Base-by-base conservation (phyloP, 176 grass and related monocot genomes). In the Hyparrhenia diplandra region DNA sequence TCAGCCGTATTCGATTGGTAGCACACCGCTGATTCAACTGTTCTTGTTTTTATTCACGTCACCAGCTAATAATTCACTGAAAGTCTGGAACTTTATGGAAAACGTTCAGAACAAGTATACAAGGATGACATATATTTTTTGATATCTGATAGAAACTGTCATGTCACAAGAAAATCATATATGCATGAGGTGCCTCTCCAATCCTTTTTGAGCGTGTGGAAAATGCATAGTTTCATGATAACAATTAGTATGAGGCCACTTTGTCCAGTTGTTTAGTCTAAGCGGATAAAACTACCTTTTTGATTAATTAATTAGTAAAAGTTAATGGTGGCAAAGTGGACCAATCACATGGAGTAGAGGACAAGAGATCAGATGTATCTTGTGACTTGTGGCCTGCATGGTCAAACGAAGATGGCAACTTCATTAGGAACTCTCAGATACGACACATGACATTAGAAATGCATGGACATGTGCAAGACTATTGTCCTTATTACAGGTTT, bases 381-480 rank as follows among this genome's bases (percentile, higher is more conserved):
- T 77, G 43, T 58, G 82, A 81, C 3, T 45, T 77, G 78, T 55
- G 57, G 28, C 29, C 69, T 13, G 12, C 8, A 65, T 46, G 57
- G 82, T 82, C 83, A 82, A 74, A 78, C 82, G 67, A 60, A 86
- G 79, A 90, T 82, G 79, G 10, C 88, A 83, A 85, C 32, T 86
- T 86, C 60, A 72, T 18, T 72, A 41, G 13, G 79, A 68, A 82
- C 73, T 90, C 88, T 86, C 6, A 61, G 60, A 73, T 46, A 82
- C 34, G 67, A 83, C 23, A 78, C 1, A 67, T 73, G 59, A 20
- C 46, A 82, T 67, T 55, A 58, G 41, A 41, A 13, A 80, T 51
- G 17, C 57, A 39, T 80, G 64, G 40, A 74, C 77, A 57, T 36
- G 34, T 34, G 81, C 73, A 62, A 2, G 27, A 25, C 12, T 61